Evolutionary conservation across 2,329 filamentous ascomycete species (phyloP), one percentile per base, ranked within the genome.

Genomic region (Furcasterigmium furcatum): DNA sequence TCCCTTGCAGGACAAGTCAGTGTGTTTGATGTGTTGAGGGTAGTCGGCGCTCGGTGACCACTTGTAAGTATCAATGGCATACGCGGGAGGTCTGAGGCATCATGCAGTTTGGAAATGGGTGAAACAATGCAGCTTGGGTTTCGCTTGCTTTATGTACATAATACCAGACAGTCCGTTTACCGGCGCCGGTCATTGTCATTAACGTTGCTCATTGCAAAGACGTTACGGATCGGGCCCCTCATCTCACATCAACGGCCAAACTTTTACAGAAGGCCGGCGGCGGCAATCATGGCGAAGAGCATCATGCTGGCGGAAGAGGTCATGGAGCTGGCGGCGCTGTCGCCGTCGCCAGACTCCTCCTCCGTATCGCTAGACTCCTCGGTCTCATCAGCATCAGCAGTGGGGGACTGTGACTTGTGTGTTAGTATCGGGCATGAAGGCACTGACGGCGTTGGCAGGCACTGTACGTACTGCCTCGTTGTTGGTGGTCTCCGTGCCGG

Each of bases 271-370:
- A 42, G 40, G 16, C 40, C 40, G 29, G 40, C 40, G 18, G 40
- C 40, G 18, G 40, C 40, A 16, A 42, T 34, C 40, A 42, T 42
- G 29, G 27, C 40, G 29, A 42, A 42, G 10, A 42, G 40, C 40
- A 42, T 42, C 18, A 42, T 20, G 40, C 40, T 42, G 34, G n/a
- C 34, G 27, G 40, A 42, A 6, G 25, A 30, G 27, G 40, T 42
- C 40, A 42, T 19, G 27, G 19, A 18, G 25, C 27, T 18, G 21
- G 18, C 40, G 21, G 25, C 40, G 29, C 19, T 42, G 29, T 42
- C 40, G 18, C 25, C 38, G 18, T 22, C 20, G 21, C 13, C 38
- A 38, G 36, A n/a, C 30, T 34, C n/a, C n/a, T n/a, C 36, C n/a
- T n/a, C n/a, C n/a, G n/a, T n/a, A 12, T 27, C 24, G 24, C 24